phyloP scores from a whole-genome alignment of 805 yeast genomes.

The Saturnispora zaruensis region DNA sequence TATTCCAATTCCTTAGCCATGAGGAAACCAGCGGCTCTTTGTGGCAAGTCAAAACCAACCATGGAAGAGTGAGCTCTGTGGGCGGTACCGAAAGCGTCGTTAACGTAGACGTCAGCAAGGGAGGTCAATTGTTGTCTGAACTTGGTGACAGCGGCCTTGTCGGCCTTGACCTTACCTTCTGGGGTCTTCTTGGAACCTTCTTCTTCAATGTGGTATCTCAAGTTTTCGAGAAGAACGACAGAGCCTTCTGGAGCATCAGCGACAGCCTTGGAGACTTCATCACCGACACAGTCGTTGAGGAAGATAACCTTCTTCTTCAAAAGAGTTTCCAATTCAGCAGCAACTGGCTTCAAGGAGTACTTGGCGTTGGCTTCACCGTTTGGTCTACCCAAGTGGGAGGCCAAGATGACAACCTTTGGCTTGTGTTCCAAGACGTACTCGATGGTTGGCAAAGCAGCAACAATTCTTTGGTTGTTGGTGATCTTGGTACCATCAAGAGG shows the following conservation, averaged over 20 bases:
- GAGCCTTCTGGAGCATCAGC: slow-evolving; percentile 68
- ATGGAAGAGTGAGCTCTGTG: slow-evolving; percentile 99
- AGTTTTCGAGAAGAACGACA: slow-evolving; percentile 88
- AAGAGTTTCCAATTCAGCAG: slow-evolving; percentile 75
- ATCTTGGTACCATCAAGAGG: slow-evolving; percentile 93
- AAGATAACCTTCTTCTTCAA: slow-evolving; percentile 70
- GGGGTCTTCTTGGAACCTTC: slow-evolving; percentile 79
- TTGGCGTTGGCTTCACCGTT: slow-evolving; percentile 84
- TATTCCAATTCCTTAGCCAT: slow-evolving; percentile 95
- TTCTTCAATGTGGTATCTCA: slow-evolving; percentile 98
- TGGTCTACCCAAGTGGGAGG: slow-evolving; percentile 99
- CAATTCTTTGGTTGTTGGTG: slow-evolving; percentile 99
- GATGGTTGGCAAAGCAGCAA: slow-evolving; percentile 98
- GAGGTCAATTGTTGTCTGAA: slow-evolving; percentile 88
- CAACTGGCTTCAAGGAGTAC: slow-evolving; percentile 90
- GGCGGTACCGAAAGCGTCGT: slow-evolving; percentile 99
- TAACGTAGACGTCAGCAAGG: slow-evolving; percentile 92
- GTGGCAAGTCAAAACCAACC: slow-evolving; percentile 94
- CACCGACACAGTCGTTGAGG: slow-evolving; percentile 88
- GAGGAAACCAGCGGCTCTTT: slow-evolving; percentile 98
- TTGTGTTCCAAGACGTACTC: slow-evolving; percentile 85
- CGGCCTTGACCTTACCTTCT: slow-evolving; percentile 91
- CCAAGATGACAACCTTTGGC: slow-evolving; percentile 86
- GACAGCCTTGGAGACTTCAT: slow-evolving; percentile 76
- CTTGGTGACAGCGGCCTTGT: slow-evolving; percentile 68